phyloP scores from a whole-genome alignment of 1,139 yeast species.

The Nadsonia commutata region DNA sequence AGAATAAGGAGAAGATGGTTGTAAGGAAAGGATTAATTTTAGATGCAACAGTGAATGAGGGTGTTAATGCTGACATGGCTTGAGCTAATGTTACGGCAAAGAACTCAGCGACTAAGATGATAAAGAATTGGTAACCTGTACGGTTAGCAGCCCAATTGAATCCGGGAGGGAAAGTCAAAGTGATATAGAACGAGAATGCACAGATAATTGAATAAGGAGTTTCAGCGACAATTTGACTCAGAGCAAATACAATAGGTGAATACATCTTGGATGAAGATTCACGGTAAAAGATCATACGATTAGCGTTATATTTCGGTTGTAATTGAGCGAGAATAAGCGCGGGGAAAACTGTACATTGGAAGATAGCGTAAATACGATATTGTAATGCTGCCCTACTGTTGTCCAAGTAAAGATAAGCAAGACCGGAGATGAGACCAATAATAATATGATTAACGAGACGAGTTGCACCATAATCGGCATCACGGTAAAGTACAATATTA shows the following conservation, averaged over 20 bases:
- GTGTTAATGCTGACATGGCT: slow-evolving; percentile 39
- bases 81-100: slow-evolving; percentile 38
- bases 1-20: slow-evolving; percentile 36
- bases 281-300: slow-evolving; percentile 42
- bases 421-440: slow-evolving; percentile 37
- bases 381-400: slow-evolving; percentile 22
- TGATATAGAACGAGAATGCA: slow-evolving; percentile 19
- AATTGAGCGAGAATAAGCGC: slow-evolving; percentile 43
- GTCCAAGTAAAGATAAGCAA: slow-evolving; percentile 30
- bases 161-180: slow-evolving; percentile 30
- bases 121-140: slow-evolving; percentile 35
- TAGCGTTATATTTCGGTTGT: slow-evolving; percentile 30
- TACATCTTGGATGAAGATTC: slow-evolving; percentile 50
- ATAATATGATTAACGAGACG: slow-evolving; percentile 26
- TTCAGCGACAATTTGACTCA: slow-evolving; percentile 29
- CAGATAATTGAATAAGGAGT: slow-evolving; percentile 26
- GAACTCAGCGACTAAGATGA: slow-evolving; percentile 38
- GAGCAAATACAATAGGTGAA: slow-evolving; percentile 37
- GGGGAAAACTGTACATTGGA: slow-evolving; percentile 40
- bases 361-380: slow-evolving; percentile 28
- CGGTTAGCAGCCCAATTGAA: slow-evolving; percentile 28
- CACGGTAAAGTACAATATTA: background rate
- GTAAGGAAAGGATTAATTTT: slow-evolving; percentile 34
- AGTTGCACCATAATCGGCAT: slow-evolving; percentile 31
- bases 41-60: slow-evolving; percentile 40